Conservation (phyloP, 1,284 basidiomycete species). For the Schizophyllum commune region DNA sequence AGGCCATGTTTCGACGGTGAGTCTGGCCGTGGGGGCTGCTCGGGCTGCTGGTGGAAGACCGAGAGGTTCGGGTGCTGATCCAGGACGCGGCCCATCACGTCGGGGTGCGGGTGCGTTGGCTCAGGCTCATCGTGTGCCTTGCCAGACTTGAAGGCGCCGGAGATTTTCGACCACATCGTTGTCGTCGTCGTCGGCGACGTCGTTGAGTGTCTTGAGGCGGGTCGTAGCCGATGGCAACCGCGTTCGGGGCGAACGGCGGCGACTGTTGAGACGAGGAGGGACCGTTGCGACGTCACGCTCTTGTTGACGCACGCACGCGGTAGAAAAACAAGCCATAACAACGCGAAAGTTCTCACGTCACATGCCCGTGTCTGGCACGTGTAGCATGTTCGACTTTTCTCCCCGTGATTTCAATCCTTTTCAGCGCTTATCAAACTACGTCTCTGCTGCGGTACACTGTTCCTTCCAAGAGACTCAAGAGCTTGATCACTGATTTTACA, state of each 20-base stretch:
- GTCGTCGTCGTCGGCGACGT: background rate
- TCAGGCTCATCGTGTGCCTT: constrained; percentile 21
- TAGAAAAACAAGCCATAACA: background rate
- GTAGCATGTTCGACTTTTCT: no score
- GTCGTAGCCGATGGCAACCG: background rate
- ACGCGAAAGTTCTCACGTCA: background rate
- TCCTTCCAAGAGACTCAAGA: no score
- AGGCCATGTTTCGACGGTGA: constrained; percentile 36
- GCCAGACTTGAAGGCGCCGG: constrained; percentile 2
- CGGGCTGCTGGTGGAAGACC: constrained; percentile 37
- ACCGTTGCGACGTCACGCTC: background rate
- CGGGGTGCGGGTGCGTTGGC: constrained; percentile 27
- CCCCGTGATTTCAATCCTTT: no score
- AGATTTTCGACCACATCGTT: constrained; percentile 5
- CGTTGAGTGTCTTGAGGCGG: background rate
- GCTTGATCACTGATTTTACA: no score
- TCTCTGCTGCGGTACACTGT: no score
- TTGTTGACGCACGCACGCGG: background rate
- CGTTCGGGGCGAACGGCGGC: background rate
- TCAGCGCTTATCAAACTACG: no score
- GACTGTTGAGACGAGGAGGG: background rate
- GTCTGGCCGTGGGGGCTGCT: constrained; percentile 34
- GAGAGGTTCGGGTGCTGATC: constrained; percentile 56
- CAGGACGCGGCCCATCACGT: constrained; percentile 42
- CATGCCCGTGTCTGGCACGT: background rate